Base-by-base conservation (phyloP, 768 basidiomycete species). In the Filobasidium floriforme region DNA sequence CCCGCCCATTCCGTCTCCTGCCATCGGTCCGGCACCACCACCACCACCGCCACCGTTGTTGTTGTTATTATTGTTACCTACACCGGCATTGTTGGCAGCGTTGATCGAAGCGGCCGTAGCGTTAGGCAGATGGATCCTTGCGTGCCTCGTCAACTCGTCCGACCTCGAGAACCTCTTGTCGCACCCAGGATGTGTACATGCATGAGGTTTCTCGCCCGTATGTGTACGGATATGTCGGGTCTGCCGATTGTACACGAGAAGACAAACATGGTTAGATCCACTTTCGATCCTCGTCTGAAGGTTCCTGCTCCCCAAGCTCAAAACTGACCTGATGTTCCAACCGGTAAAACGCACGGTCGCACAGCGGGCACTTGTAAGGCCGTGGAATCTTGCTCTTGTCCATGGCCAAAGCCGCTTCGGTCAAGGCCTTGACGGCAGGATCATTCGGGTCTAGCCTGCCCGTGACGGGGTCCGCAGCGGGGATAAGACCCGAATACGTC, bases 151-250 rank as follows among this genome's bases (percentile, higher is more conserved):
- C 70, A 99, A 85, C 80, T 99, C 94, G 82, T 99, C 94, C n/a
- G 90, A 92, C 66, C 94, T 87, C 19, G 90, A 92, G 79, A 99
- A 99, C 6, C 92, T 88, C 79, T 98, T 99, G 80, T 96, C 93
- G 84, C 94, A 99, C n/a, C 87, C 85, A 3, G 90, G 86, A 77
- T 87, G 90, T 1, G 86, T 87, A 84, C 94, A 99, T 24, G 85
- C 84, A 73, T 97, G 97, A 1, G 94, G 94, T 73, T 96, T 97
- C 80, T 99, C 94, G 74, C 94, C 94, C 0, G 94, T 99, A 79
- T 99, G 94, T 0, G 93, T 99, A 67, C 94, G 88, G 63, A 97
- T 96, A 76, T 99, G 94, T 69, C 94, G 88, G 22, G 94, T 99
- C 90, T 98, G 78, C 0, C 41, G 22, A 22, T 37, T 40, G 1